Evolutionary conservation across 768 basidiomycete species (phyloP).

Genomic region (Kwoniella botswanensis): DNA sequence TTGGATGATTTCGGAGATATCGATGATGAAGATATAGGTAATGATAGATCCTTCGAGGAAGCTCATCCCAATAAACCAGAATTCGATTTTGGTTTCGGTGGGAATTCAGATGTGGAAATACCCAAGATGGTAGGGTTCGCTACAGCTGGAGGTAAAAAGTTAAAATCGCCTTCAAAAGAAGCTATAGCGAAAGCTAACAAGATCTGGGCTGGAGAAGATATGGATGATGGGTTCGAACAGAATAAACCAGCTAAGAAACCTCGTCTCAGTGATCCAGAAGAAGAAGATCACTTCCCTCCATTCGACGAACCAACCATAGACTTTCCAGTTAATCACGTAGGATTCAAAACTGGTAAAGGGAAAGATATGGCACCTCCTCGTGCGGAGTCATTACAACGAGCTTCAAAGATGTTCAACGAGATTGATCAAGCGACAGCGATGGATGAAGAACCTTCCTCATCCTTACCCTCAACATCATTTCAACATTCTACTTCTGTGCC

Average conservation of each 20-base stretch:
- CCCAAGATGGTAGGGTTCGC: constrained; percentile 22
- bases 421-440: constrained; percentile 13
- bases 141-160: constrained; percentile 15
- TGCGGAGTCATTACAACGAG: constrained; percentile 16
- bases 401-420: constrained; percentile 18
- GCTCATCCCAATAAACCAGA: constrained; percentile 10
- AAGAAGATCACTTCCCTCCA: not conserved
- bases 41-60: constrained; percentile 22
- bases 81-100: not conserved
- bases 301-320: not conserved
- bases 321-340: constrained; percentile 7
- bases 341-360: constrained; percentile 34
- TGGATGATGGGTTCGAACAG: not conserved
- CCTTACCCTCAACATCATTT: not conserved
- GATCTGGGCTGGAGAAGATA: constrained; percentile 10
- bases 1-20: constrained; percentile 40
- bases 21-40: constrained; percentile 13
- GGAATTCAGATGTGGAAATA: not conserved
- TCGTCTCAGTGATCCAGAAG: constrained; percentile 10
- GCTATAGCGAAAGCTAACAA: constrained; percentile 17
- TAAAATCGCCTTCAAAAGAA: constrained; percentile 20
- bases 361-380: constrained; percentile 33
- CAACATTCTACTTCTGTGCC: constrained; percentile 1
- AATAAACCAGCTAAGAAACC: constrained; percentile 21
- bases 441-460: constrained; percentile 5